Conservation (phyloP, 1,139 yeast species). For the Taphrina populina region DNA sequence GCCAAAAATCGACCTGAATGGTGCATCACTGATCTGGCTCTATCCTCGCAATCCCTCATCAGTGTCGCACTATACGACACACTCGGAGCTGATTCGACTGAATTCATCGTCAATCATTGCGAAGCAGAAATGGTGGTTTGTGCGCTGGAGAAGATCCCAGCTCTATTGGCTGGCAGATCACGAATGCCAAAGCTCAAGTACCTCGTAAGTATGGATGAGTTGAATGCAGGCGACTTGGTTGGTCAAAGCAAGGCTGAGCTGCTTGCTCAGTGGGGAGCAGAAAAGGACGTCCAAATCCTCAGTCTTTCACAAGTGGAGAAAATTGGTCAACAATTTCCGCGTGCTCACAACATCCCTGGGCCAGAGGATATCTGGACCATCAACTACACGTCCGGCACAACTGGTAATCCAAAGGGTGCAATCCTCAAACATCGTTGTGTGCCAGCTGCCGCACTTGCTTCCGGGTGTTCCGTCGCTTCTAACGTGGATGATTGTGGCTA, state of each 20-base stretch:
- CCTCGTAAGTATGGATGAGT: conserved; percentile 54
- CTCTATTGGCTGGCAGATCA: conserved; percentile 49
- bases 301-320: conserved; percentile 51
- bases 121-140: conserved; percentile 58
- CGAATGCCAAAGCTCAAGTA: conserved; percentile 48
- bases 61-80: conserved; percentile 67
- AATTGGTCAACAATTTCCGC: conserved; percentile 55
- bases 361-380: conserved; percentile 62
- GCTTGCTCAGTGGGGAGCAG: conserved; percentile 45
- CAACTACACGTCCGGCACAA: conserved; percentile 76
- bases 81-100: conserved; percentile 60
- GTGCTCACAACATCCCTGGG: conserved; percentile 53
- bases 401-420: conserved; percentile 76
- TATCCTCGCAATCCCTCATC: conserved; percentile 54
- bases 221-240: conserved; percentile 39
- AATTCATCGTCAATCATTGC: conserved; percentile 58
- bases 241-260: conserved; percentile 42
- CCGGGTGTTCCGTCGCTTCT: conserved; percentile 15
- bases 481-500: conserved; percentile 44
- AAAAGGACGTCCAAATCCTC: conserved; percentile 48
- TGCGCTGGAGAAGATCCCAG: conserved; percentile 52
- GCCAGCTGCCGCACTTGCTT: conserved; percentile 52
- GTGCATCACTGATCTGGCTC: conserved; percentile 61
- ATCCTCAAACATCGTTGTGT: conserved; percentile 57
- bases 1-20: conserved; percentile 61